phyloP scores from a whole-genome alignment of 2,329 filamentous ascomycete genomes.

The Westerdykella aurantiaca region DNA sequence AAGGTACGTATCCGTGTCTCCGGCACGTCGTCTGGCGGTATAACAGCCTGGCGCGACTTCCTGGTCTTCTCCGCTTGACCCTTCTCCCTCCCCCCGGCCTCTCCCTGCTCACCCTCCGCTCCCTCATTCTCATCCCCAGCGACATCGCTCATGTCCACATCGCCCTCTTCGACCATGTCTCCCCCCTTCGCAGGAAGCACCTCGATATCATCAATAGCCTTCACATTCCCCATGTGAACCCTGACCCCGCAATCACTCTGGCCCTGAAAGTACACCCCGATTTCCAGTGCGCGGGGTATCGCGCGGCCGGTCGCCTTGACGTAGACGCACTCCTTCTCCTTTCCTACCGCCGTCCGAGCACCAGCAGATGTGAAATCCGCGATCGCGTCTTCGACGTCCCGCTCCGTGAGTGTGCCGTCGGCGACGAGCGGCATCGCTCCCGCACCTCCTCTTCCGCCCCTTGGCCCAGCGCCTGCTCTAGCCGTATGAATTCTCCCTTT shows the following conservation, averaged over 20 bases:
- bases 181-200: conserved; percentile 8
- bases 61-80: conserved; percentile 10
- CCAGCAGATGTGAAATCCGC: not conserved
- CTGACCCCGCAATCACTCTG: conserved; percentile 55
- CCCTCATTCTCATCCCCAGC: conserved; percentile 13
- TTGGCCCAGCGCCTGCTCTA: conserved; percentile 1
- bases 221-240: conserved; percentile 57
- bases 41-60: conserved; percentile 7
- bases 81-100: conserved; percentile 10
- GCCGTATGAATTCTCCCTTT: conserved; percentile 11
- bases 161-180: conserved; percentile 8
- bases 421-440: too few species aligned
- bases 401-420: conserved; percentile 4
- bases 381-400: conserved; percentile 26
- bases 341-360: conserved; percentile 6
- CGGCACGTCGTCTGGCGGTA: conserved; percentile 26
- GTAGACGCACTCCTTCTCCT: conserved; percentile 48
- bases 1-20: conserved; percentile 38
- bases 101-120: conserved; percentile 1
- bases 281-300: conserved; percentile 56
- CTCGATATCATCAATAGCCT: conserved; percentile 63
- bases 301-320: conserved; percentile 62
- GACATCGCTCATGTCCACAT: conserved; percentile 3
- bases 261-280: conserved; percentile 61
- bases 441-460: conserved; percentile 1